Percentiles rank a stretch among this genome's conserved stretches.
Evolutionary conservation across 2,329 filamentous ascomycete genomes (phyloP).

Genomic region (Monilinia polystroma): DNA sequence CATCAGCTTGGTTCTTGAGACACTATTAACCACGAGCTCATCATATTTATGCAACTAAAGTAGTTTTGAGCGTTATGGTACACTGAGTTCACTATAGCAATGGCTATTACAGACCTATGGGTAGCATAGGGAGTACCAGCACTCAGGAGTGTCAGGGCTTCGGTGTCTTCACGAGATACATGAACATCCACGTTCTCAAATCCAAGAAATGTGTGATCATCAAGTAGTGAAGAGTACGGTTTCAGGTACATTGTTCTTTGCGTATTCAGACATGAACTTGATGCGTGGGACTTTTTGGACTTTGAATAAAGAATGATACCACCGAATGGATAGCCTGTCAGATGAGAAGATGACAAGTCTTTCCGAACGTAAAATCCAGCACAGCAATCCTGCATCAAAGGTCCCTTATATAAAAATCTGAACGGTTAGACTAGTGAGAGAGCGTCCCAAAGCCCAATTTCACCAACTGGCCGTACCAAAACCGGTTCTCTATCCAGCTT

Average conservation of each 20-base stretch:
- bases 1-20: slow-evolving; percentile 11
- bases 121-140: background rate
- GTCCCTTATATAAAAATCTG: too few relatives aligned
- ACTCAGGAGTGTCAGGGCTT: background rate
- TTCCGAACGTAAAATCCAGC: too few relatives aligned
- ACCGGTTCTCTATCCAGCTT: too few relatives aligned
- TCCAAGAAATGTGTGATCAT: background rate
- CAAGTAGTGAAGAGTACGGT: background rate
- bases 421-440: too few relatives aligned
- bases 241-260: background rate
- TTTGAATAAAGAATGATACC: background rate
- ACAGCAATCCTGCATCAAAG: background rate
- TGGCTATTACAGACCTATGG: too few relatives aligned
- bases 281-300: background rate
- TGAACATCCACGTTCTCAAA: background rate
- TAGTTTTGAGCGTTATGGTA: background rate
- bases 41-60: background rate
- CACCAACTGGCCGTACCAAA: too few relatives aligned
- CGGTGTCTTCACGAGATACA: background rate
- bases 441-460: too few relatives aligned
- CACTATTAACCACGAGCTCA: background rate
- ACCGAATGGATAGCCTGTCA: background rate
- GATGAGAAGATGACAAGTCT: background rate
- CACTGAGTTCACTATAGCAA: background rate
- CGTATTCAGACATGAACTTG: background rate